A percentile compares a stretch with the other conserved stretches of the same genome.
These are phyloP conservation scores for Mycena filopes DNA, from an alignment of 768 basidiomycete genomes.

Conservation along the genomic window DNA sequence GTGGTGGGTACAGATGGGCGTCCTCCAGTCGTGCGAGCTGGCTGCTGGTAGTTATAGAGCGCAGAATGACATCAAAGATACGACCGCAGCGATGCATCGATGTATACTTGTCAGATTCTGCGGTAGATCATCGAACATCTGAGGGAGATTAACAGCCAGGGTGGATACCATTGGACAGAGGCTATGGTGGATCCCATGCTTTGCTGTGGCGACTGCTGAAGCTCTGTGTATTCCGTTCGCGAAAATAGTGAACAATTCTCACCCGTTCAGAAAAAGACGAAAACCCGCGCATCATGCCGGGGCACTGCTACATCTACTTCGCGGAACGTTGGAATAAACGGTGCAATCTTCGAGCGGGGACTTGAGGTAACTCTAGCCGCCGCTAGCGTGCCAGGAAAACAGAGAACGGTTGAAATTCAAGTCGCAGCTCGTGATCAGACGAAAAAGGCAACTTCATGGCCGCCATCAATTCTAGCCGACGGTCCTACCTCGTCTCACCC, in stretches of 20 bases:
- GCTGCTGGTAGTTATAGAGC: not conserved
- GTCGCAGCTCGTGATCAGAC: not conserved
- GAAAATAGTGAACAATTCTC: no score
- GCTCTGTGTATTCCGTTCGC: not conserved
- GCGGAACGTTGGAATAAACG: no score
- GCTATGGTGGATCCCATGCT: not conserved
- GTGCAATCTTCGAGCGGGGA: no score
- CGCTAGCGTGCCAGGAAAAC: not conserved
- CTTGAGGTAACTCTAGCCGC: no score
- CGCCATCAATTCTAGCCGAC: no score
- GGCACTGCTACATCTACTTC: no score
- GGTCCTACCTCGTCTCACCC: no score
- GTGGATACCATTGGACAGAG: not conserved
- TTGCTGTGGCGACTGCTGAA: not conserved
- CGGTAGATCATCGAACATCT: not conserved
- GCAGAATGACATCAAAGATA: not conserved
- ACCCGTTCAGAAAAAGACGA: no score
- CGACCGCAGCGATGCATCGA: not conserved
- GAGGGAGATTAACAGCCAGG: constrained; percentile 3
- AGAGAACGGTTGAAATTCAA: not conserved
- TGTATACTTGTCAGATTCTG: constrained; percentile 5
- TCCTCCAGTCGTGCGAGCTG: no score
- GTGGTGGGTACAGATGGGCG: not conserved
- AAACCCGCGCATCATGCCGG: no score
- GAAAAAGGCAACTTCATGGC: constrained; percentile 27